Percentiles rank a stretch among this genome's conserved stretches.
Conservation (phyloP, 2,329 filamentous ascomycete genomes). For the Lachnellula suecica region DNA sequence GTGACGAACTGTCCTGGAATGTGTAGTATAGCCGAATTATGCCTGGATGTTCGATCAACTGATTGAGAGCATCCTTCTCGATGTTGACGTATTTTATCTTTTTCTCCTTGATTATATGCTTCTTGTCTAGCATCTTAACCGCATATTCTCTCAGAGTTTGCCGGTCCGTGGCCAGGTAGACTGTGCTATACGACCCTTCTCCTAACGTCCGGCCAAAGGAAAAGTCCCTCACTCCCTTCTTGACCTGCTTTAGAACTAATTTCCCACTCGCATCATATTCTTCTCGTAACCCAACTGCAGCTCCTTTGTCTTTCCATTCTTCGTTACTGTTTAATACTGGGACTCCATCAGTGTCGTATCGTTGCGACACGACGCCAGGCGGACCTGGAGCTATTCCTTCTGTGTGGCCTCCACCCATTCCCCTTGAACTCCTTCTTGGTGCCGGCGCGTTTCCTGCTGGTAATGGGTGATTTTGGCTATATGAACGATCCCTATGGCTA, state of each 20-base stretch:
- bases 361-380: slow-evolving; percentile 33
- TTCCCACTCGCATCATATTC: slow-evolving; percentile 86
- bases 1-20: slow-evolving; percentile 92
- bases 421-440: slow-evolving; percentile 74
- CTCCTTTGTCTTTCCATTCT: slow-evolving; percentile 94
- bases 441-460: slow-evolving; percentile 58
- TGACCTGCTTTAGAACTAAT: slow-evolving; percentile 78
- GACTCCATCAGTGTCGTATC: slow-evolving; percentile 57
- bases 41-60: slow-evolving; percentile 92
- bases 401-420: slow-evolving; percentile 58
- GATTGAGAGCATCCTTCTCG: slow-evolving; percentile 96
- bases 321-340: slow-evolving; percentile 66
- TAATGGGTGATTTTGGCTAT: slow-evolving; percentile 56
- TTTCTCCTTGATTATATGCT: slow-evolving; percentile 99
- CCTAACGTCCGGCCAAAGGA: slow-evolving; percentile 87
- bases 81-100: slow-evolving; percentile 99
- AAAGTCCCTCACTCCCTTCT: slow-evolving; percentile 97
- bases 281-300: slow-evolving; percentile 78
- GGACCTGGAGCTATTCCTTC: slow-evolving; percentile 27
- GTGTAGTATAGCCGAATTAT: slow-evolving; percentile 98
- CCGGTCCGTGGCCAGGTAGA: slow-evolving; percentile 87
- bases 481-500: slow-evolving; percentile 68
- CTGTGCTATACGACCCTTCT: slow-evolving; percentile 97
- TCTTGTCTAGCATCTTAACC: slow-evolving; percentile 96
- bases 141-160: slow-evolving; percentile 95